Base-by-base conservation (phyloP, 1,139 yeast genomes). In the Pichia sp. region DNA sequence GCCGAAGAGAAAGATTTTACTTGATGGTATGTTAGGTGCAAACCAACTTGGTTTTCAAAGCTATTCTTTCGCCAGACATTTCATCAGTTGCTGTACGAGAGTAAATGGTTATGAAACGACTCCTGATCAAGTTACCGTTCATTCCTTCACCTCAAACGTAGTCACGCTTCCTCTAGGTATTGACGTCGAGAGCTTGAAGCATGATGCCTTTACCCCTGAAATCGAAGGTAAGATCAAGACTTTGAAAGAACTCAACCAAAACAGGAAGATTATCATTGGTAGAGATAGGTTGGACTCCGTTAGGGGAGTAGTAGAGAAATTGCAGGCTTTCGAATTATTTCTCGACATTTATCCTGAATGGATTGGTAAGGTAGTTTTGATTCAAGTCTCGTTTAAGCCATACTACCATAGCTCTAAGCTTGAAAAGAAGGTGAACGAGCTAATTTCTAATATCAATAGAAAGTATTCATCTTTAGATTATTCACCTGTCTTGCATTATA, bases 21-120 rank as follows among this genome's bases (percentile, higher is more conserved):
- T 93, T 58, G 96, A 90, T 66, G 98, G 99, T 29, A 79, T 93
- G 79, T 77, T 95, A 55, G 98, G 98, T 26, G 84, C 97, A 5
- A 90, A 90, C 67, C 80, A 85, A 63, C 80, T 93, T 52, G 90
- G 88, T 7, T 90, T 93, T 71, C 99, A 93, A 70, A 83, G 90
- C 57, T 84, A 81, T 55, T 84, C 93, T 6, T 93, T 90, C 74
- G 84, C 90, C 51, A 79, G 97, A 62, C 99, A 93, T 73, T 92
- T 93, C 67, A 78, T 90, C 46, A 87, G 96, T 54, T 85, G 96
- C 59, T 90, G 97, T 67, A 81, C 95, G 48, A 79, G 97, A 64
- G 77, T 90, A 23, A 72, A 89, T 52, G 96, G 95, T 13, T 81
- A 84, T 62, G 88, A 84, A 58, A 81, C 78, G 11, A 72, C 81